Base-by-base conservation (phyloP, 495 filamentous ascomycete genomes). In the Geopyxis carbonaria region DNA sequence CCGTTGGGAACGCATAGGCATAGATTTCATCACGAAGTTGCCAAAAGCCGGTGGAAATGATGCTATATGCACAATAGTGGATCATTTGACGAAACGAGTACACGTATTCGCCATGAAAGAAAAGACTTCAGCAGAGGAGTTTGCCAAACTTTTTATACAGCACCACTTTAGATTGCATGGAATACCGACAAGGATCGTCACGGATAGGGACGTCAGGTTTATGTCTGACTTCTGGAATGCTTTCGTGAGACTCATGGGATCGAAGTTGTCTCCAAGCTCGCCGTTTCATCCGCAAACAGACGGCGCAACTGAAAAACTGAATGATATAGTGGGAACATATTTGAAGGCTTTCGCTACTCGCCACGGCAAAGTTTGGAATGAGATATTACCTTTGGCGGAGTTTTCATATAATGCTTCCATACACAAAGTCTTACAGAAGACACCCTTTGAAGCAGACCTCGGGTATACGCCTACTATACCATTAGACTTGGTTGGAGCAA, bases 71-170 rank as follows among this genome's bases (percentile, higher is more conserved):
- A 34, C 41, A 2, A 21, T 47, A 0, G 39, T 47, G 0, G 34
- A 47, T 14, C 4, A 40, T 0, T 47, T 50, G 13, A 44, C 34
- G 0, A 50, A 50, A 14, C 46, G 46, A 45, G 44, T 32, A 0
- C 47, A 47, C 14, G 44, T 50, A 8, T 36, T 45, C 2, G 4
- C 29, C 10, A 6, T 39, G 2, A 37, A 38, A 14, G 18, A 44
- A 24, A 23, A 11, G 22, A 2, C 22, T 1, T 5, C 19, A 6
- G 30, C 29, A 5, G 16, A 38, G 7, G 34, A 29, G 1, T 22
- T 38, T 5, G 34, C 43, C 3, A 15, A 21, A 4, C 13, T n/a
- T 9, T 45, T 41, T 19, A 22, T 40, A 0, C 11, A 41, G 10
- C n/a, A 25, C 0, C 41, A 42, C 6, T 42, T 15, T 29, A 0